A percentile compares a stretch with the other conserved stretches of the same genome.
Conservation (phyloP, 1,284 basidiomycete genomes). For the Apiotrichum laibachii region DNA sequence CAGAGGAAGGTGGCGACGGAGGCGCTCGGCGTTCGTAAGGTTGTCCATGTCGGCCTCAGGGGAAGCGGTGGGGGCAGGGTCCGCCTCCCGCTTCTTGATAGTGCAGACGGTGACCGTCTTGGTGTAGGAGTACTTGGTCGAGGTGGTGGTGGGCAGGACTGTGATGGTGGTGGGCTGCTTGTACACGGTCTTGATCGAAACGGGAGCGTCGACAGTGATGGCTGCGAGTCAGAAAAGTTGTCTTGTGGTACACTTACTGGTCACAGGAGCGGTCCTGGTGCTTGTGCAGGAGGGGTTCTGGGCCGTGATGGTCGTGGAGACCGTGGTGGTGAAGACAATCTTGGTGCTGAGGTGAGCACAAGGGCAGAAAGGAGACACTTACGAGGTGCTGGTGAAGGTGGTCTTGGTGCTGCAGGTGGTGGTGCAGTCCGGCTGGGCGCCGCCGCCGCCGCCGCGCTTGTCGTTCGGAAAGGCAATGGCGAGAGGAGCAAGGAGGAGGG, state of each 20-base stretch:
- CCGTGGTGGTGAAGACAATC: too few relatives aligned
- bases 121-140: not conserved
- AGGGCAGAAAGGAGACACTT: too few relatives aligned
- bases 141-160: not conserved
- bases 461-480: not conserved
- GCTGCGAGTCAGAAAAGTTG: too few relatives aligned
- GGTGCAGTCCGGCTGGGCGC: not conserved
- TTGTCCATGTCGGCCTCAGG: not conserved
- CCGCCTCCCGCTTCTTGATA: not conserved
- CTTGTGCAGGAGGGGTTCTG: too few relatives aligned
- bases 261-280: too few relatives aligned
- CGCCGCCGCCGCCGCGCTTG: not conserved
- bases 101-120: not conserved
- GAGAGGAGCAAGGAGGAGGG: not conserved
- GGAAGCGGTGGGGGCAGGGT: not conserved
- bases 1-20: constrained; percentile 17
- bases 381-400: not conserved
- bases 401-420: not conserved
- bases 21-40: constrained; percentile 17
- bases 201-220: too few relatives aligned
- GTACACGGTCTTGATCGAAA: too few relatives aligned
- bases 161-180: not conserved
- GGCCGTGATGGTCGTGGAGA: too few relatives aligned
- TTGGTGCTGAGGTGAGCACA: too few relatives aligned
- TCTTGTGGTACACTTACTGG: too few relatives aligned